A percentile compares a stretch with the other conserved stretches of the same genome.
Evolutionary conservation across 2,329 filamentous ascomycete species (phyloP).

Genomic region (Colletotrichum paranaense): DNA sequence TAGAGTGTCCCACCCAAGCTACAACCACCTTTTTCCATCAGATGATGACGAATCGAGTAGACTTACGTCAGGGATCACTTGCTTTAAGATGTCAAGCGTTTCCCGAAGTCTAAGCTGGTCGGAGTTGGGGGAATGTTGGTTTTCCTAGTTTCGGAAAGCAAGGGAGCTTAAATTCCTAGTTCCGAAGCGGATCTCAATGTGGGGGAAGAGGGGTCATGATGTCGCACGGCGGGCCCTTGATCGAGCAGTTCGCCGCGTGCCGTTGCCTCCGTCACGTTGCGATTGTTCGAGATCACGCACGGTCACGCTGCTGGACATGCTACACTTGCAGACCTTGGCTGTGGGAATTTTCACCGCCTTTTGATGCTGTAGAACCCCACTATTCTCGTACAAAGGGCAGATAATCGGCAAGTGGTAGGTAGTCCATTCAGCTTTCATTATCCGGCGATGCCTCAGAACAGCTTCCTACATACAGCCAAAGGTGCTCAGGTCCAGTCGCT

Average conservation of each 20-base stretch:
- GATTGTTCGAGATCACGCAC: neutral
- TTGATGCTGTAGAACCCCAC: neutral
- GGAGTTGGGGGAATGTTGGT: neutral
- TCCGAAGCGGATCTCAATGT: neutral
- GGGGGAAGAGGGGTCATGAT: neutral
- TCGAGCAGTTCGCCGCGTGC: neutral
- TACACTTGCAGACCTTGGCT: neutral
- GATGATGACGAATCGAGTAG: neutral
- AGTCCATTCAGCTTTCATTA: neutral
- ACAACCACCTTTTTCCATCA: too few relatives aligned
- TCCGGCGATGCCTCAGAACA: neutral
- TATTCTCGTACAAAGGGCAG: neutral
- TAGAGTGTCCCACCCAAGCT: too few relatives aligned
- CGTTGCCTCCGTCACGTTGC: neutral
- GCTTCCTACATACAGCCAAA: neutral
- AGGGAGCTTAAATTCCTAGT: neutral
- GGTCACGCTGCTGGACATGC: neutral
- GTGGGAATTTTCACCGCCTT: neutral
- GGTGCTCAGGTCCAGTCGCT: slow-evolving; percentile 40
- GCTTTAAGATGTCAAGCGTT: too few relatives aligned
- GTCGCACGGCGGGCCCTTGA: neutral
- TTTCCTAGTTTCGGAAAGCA: neutral
- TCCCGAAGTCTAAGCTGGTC: neutral
- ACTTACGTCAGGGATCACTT: neutral
- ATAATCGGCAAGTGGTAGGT: neutral